Evolutionary conservation across 2,329 filamentous ascomycete species (phyloP).

Genomic region (Colletotrichum nymphaeae): DNA sequence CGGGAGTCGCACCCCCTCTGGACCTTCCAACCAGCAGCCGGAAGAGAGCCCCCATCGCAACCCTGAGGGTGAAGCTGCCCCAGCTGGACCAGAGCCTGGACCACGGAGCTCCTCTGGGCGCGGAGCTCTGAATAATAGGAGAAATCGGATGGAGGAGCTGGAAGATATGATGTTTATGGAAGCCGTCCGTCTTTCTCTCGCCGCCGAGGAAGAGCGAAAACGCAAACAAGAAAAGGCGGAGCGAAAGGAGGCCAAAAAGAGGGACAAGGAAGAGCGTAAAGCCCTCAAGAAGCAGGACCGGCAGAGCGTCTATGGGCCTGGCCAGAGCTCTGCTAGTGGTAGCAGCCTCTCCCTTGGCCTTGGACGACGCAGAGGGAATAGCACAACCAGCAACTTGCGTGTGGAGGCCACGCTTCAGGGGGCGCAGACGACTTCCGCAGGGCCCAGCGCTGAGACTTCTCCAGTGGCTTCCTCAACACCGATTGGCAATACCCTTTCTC

Average conservation of each 20-base stretch:
- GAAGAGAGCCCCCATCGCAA: slow-evolving; percentile 43
- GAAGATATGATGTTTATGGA: slow-evolving; percentile 99
- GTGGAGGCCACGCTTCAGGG: slow-evolving; percentile 65
- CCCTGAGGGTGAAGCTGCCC: slow-evolving; percentile 40
- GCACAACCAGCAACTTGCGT: slow-evolving; percentile 68
- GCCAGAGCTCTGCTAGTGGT: slow-evolving; percentile 65
- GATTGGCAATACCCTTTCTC: slow-evolving; percentile 37
- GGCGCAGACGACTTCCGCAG: slow-evolving; percentile 40
- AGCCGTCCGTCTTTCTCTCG: slow-evolving; percentile 90
- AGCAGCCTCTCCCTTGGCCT: slow-evolving; percentile 74
- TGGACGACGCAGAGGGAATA: slow-evolving; percentile 69
- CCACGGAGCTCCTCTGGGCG: slow-evolving; percentile 46
- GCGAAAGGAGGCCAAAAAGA: slow-evolving; percentile 85
- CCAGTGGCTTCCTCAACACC: slow-evolving; percentile 45
- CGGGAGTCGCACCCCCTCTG: slow-evolving; percentile 47
- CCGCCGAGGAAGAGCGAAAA: slow-evolving; percentile 91
- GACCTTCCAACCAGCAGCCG: slow-evolving; percentile 43
- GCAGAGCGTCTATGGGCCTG: slow-evolving; percentile 50
- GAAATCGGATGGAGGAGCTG: slow-evolving; percentile 80
- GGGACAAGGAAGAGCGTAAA: slow-evolving; percentile 87
- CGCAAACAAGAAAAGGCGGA: slow-evolving; percentile 85
- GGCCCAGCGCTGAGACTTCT: slow-evolving; percentile 36
- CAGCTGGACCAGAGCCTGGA: slow-evolving; percentile 48
- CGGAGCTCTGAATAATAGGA: slow-evolving; percentile 43
- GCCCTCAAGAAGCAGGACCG: slow-evolving; percentile 71